Base-by-base conservation (phyloP, 768 basidiomycete species). In the Agrocybe chaxingu region DNA sequence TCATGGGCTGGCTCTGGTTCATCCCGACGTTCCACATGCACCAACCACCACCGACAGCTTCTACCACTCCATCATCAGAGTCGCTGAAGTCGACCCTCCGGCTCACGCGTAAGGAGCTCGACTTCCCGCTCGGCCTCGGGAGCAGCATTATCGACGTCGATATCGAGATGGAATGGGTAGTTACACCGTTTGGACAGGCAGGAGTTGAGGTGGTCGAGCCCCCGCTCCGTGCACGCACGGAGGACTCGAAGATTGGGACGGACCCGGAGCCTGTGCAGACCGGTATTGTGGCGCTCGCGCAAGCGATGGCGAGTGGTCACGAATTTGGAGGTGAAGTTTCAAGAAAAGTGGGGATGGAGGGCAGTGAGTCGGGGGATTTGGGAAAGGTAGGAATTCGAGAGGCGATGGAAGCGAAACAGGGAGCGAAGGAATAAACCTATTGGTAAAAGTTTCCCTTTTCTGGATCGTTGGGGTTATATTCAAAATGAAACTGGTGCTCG, bases 1-100 rank as follows among this genome's bases (percentile, higher is more conserved):
- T 86, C 58, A 81, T 94, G 64, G 85, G 87, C 31, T 94, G 92
- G 92, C 62, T 84, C 44, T 93, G 92, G 92, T 76, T 93, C 61
- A 81, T 94, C 52, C 92, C 92, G 0, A 74, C 82, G 0, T 93
- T 93, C 70, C 89, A 93, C 61, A 80, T 92, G 72, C 71, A 79
- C 1, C 75, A 79, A 39, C 72, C 77, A 34, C 70, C 74, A 3
- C 61, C 68, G 2, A 37, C 59, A 7, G 53, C 61, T n/a, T 46
- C 62, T 6, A 19, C 16, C 7, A 29, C 37, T 18, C 54, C 45
- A 16, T 47, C 51, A 39, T 44, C 47, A 1, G 32, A 35, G 1
- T 51, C 65, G 11, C 52, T 61, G 29, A 58, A 69, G 44, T 63
- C 69, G 1, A 73, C 69, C 16, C 50, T 87, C 19, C 55, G 65